Base-by-base conservation (phyloP, 2,329 filamentous ascomycete genomes). In the Botrytis aclada region DNA sequence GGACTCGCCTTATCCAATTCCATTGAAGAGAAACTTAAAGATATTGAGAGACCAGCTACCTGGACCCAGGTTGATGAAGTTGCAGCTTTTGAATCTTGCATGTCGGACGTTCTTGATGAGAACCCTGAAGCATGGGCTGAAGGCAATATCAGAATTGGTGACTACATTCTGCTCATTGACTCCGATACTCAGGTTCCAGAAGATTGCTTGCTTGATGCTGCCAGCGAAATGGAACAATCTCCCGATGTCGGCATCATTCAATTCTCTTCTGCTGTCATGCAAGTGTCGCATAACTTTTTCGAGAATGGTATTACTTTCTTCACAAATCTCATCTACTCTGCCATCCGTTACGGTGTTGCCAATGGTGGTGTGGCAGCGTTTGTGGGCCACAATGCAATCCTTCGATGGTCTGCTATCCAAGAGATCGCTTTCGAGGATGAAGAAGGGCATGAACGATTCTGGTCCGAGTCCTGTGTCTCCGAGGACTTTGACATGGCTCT, bases 401-500 rank as follows among this genome's bases (percentile, higher is more conserved):
- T 94, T 22, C 86, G 92, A 45, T 94, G 92, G 92, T 83, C 84
- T 66, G 88, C 88, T 25, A 82, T 90, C 37, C 88, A 90, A 77
- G 83, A 87, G 61, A 85, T 90, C 67, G 84, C 85, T 2, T 88
- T 85, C 77, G 81, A 83, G 61, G 86, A 77, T 45, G 75, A 88
- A 69, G 88, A 89, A 70, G 87, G 86, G 10, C 74, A 74, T 18
- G 77, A 89, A 22, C 89, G 90, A 77, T 93, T 88, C 82, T 94
- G 92, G 92, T 93, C 91, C 12, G 92, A 94, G 80, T 86, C 85
- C 7, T 90, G 92, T 77, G 92, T 94, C 0, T 93, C 91, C 0
- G 92, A 94, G 75, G 92, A 94, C 77, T 94, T 94, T 72, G 92
- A 94, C 74, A 92, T 93, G 83, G 87, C 90, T 8, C 85, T 94